Percentiles rank a stretch among this genome's conserved stretches.
These are phyloP conservation scores for Mortierella sp. DNA, from an alignment of 371 early-diverging fungal species.

Conservation along the genomic window DNA sequence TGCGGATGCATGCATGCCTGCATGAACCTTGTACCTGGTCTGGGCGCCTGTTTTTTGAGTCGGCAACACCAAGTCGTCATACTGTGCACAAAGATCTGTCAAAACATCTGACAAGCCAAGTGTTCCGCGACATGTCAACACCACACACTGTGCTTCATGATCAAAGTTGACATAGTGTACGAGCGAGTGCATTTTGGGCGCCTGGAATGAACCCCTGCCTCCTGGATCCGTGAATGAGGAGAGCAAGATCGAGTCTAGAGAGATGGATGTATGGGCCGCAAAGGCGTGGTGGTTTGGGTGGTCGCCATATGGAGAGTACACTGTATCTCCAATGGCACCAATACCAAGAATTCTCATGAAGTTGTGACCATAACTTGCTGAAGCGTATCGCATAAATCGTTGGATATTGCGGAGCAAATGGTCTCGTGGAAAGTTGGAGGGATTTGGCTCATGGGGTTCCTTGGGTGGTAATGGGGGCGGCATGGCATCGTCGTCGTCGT, in stretches of 20 bases:
- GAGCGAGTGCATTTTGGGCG: constrained; percentile 75
- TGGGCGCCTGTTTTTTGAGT: constrained; percentile 14
- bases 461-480: constrained; percentile 40
- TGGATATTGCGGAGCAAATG: constrained; percentile 76
- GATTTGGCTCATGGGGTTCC: constrained; percentile 44
- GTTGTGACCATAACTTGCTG: constrained; percentile 82
- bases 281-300: constrained; percentile 79
- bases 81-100: constrained; percentile 88
- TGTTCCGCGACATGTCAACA: constrained; percentile 91
- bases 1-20: constrained; percentile 84
- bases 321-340: constrained; percentile 63
- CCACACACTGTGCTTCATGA: constrained; percentile 77
- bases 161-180: constrained; percentile 90
- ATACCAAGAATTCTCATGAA: constrained; percentile 88
- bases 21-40: constrained; percentile 69
- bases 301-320: constrained; percentile 62
- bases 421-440: constrained; percentile 68
- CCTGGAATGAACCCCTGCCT: constrained; percentile 44
- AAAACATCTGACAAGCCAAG: constrained; percentile 87
- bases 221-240: constrained; percentile 69
- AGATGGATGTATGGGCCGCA: constrained; percentile 73
- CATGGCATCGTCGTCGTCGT: constrained; percentile 19
- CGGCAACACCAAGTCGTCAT: constrained; percentile 70
- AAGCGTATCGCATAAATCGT: constrained; percentile 81
- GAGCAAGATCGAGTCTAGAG: constrained; percentile 71